phyloP scores from a whole-genome alignment of 305 asterid genomes.

The Euphrasia arctica region DNA sequence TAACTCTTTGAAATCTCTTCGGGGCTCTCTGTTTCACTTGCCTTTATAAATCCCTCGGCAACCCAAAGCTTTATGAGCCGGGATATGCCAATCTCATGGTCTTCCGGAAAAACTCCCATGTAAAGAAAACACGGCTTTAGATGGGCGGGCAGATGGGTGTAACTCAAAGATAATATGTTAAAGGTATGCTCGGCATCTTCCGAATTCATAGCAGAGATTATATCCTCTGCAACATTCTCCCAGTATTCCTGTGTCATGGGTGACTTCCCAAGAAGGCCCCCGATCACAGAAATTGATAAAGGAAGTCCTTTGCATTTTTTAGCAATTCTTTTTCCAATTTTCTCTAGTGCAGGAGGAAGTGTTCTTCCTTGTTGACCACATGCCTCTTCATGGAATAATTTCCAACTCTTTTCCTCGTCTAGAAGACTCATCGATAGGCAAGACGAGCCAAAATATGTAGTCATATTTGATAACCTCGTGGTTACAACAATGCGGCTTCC shows the following conservation, averaged over 20 bases:
- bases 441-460: neutral
- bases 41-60: neutral
- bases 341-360: neutral
- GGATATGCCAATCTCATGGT: neutral
- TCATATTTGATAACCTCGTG: neutral
- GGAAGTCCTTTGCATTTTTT: slow-evolving; percentile 2
- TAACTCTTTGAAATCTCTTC: neutral
- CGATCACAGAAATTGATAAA: neutral
- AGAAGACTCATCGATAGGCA: neutral
- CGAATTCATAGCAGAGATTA: neutral
- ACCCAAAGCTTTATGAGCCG: neutral
- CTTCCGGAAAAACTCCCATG: neutral
- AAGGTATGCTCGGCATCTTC: neutral
- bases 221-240: neutral
- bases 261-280: neutral
- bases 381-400: neutral
- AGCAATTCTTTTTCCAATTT: neutral
- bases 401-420: neutral
- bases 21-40: neutral
- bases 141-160: neutral
- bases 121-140: neutral
- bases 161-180: neutral
- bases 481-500: neutral
- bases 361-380: neutral
- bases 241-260: neutral